Base-by-base conservation (phyloP, 2,329 filamentous ascomycete genomes). In the Trichoderma gracile region DNA sequence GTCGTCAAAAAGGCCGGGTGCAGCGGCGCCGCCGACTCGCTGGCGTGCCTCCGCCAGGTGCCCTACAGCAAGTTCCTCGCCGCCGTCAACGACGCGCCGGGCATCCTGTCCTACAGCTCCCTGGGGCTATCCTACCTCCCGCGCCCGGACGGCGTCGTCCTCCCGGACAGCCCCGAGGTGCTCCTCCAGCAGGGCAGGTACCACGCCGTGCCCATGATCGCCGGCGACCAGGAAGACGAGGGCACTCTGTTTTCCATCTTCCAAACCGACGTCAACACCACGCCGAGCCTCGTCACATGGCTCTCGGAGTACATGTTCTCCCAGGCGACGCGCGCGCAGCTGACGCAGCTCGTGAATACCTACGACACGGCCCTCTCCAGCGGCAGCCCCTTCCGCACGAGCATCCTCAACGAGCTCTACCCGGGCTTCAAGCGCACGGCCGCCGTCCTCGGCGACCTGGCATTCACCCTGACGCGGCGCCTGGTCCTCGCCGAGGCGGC, bases 161-260 rank as follows among this genome's bases (percentile, higher is more conserved):
- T 93, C 9, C 82, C 85, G 0, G 78, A 83, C 2, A 89, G 85
- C 6, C 87, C 89, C 0, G 89, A 93, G 0, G 62, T 81, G 0
- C 78, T 91, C 5, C 77, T 83, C 1, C 63, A 69, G 2, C 70
- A 73, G 0, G 86, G 87, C 15, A 80, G 81, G 5, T 82, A 81
- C 65, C 74, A 81, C 21, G 76, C 78, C 1, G 80, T 83, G 1
- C 81, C 81, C 42, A 79, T 80, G 77, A 83, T 83, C 68, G 83
- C 90, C 45, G 90, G 91, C 47, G 84, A 92, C 71, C 89, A 92
- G 74, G 90, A 93, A 78, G 91, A 94, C 71, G 90, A 94, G 75
- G 90, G 90, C 19, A 92, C 90, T 0, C 75, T 93, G 2, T 92
- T 93, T 72, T 80, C 87, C 5, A 79, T 93, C 40, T 88, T 89